phyloP scores from a whole-genome alignment of 2,329 filamentous ascomycete species.

The Periconia macrospinosa region DNA sequence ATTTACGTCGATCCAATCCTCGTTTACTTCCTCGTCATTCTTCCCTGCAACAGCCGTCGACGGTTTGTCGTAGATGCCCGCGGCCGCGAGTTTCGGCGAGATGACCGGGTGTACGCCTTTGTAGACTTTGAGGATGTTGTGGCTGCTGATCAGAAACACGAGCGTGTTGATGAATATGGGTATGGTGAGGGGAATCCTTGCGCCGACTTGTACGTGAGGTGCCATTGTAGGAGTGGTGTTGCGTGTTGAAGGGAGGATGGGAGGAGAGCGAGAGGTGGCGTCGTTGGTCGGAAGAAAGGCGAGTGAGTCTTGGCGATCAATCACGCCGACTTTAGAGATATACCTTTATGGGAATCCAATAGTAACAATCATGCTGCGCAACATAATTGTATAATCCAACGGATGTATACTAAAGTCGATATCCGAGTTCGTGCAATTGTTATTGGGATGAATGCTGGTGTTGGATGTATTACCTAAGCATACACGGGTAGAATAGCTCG shows the following conservation, averaged over 20 bases:
- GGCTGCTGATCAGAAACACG: conserved; percentile 23
- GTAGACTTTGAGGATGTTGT: conserved; percentile 29
- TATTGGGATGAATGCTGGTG: too few species aligned
- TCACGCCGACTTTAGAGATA: too few species aligned
- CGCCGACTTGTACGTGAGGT: not conserved
- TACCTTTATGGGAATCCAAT: too few species aligned
- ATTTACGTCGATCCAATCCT: conserved; percentile 27
- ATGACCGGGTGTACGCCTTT: conserved; percentile 32
- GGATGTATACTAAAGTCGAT: too few species aligned
- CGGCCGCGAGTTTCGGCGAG: conserved; percentile 19
- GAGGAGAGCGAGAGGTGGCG: not conserved
- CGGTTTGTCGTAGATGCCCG: conserved; percentile 6
- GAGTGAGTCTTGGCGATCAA: too few species aligned
- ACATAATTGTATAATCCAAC: too few species aligned
- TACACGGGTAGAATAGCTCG: not conserved
- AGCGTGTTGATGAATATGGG: conserved; percentile 12
- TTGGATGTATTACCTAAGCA: too few species aligned
- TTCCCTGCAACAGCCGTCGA: too few species aligned
- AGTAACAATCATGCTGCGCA: too few species aligned
- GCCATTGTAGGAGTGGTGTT: not conserved
- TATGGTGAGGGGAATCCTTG: not conserved
- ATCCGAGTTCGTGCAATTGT: too few species aligned
- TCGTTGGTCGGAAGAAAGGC: not conserved
- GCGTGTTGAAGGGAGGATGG: not conserved
- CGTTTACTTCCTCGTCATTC: conserved; percentile 3